Conservation (phyloP, 1,284 basidiomycete species). For the Schizophyllum commune region DNA sequence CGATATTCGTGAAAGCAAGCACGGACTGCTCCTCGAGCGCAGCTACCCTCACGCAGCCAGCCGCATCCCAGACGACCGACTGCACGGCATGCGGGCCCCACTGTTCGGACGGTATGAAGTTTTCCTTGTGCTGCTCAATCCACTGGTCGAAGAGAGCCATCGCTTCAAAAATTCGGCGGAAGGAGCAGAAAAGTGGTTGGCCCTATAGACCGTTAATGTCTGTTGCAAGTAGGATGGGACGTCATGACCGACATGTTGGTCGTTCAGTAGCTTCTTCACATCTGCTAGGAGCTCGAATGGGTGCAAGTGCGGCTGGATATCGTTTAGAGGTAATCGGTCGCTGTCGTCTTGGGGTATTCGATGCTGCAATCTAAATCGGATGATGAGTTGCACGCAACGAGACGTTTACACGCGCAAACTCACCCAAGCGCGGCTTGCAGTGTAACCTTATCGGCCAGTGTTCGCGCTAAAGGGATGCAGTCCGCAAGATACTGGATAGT, state of each 20-base stretch:
- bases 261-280: conserved; percentile 53
- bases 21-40: conserved; percentile 63
- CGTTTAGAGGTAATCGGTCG: conserved; percentile 49
- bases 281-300: conserved; percentile 71
- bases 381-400: background rate
- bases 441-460: conserved; percentile 59
- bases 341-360: conserved; percentile 49
- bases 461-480: conserved; percentile 66
- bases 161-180: conserved; percentile 60
- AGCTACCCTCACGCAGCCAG: conserved; percentile 63
- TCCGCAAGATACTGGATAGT: conserved; percentile 54
- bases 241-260: conserved; percentile 35
- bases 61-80: conserved; percentile 57
- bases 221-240: background rate
- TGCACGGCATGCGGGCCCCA: conserved; percentile 69
- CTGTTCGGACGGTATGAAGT: conserved; percentile 48
- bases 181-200: conserved; percentile 63
- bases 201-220: conserved; percentile 34
- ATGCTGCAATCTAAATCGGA: conserved; percentile 48
- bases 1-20: conserved; percentile 52
- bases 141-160: conserved; percentile 65
- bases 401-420: background rate
- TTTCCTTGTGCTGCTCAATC: conserved; percentile 46
- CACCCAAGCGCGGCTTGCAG: conserved; percentile 76
- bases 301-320: conserved; percentile 69